Conservation (phyloP, 129 eudicot species). For the Chrysanthemum makinoi region DNA sequence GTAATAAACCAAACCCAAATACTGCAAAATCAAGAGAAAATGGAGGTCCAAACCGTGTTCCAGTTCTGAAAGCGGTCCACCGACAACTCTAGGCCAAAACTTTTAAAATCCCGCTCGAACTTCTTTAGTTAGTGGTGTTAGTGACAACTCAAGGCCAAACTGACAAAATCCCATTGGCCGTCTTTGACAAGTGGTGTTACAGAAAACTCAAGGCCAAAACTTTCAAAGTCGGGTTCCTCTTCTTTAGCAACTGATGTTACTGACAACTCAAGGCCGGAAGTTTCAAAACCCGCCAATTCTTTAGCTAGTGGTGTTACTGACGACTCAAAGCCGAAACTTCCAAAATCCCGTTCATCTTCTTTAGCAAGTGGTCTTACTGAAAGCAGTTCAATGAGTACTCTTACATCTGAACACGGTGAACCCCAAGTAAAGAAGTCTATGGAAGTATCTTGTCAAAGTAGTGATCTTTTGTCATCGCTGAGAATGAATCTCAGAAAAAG, state of each 20-base stretch:
- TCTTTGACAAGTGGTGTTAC: slow-evolving; percentile 22
- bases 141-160: slow-evolving; percentile 13
- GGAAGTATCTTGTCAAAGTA: slow-evolving; percentile 37
- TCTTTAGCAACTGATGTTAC: slow-evolving; percentile 22
- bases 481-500: slow-evolving; percentile 48
- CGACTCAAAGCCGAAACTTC: background rate
- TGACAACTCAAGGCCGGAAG: background rate
- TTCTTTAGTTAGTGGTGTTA: slow-evolving; percentile 18
- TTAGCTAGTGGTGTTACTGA: slow-evolving; percentile 25
- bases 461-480: slow-evolving; percentile 38
- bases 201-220: slow-evolving; percentile 10
- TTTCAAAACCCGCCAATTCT: slow-evolving; percentile 29
- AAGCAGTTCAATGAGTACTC: slow-evolving; percentile 35
- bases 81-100: slow-evolving; percentile 16
- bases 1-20: slow-evolving; percentile 13
- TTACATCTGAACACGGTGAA: slow-evolving; percentile 34
- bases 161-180: slow-evolving; percentile 7
- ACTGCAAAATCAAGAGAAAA: slow-evolving; percentile 5
- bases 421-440: slow-evolving; percentile 28
- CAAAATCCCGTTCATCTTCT: slow-evolving; percentile 29
- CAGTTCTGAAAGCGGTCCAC: slow-evolving; percentile 29
- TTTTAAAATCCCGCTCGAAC: slow-evolving; percentile 11
- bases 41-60: slow-evolving; percentile 23
- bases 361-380: slow-evolving; percentile 10
- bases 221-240: slow-evolving; percentile 14